Evolutionary conservation across 1,284 basidiomycete genomes (phyloP).

Genomic region (Rhodofomes roseus): DNA sequence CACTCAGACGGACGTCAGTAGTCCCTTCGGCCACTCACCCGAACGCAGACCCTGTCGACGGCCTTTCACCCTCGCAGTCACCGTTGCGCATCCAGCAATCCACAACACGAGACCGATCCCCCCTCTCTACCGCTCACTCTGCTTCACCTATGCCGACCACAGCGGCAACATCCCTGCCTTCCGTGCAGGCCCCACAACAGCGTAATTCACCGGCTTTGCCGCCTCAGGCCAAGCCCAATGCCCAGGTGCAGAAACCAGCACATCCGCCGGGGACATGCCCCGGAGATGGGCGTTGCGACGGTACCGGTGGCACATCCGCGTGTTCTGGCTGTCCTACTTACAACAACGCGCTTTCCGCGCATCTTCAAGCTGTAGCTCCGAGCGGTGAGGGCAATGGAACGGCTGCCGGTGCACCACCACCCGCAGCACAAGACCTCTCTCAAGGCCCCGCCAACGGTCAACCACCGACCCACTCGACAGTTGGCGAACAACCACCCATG

Average conservation of each 20-base stretch:
- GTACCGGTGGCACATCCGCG: constrained; percentile 86
- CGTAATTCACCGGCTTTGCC: constrained; percentile 5
- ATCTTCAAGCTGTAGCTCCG: constrained; percentile 17
- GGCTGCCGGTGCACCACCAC: not conserved
- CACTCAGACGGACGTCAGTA: constrained; percentile 28
- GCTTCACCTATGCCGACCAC: constrained; percentile 30
- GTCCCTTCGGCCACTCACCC: constrained; percentile 29
- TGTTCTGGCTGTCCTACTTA: constrained; percentile 93
- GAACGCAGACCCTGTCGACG: constrained; percentile 17
- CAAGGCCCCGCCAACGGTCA: constrained; percentile 5
- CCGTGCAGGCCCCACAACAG: constrained; percentile 12
- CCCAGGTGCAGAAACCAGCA: constrained; percentile 27
- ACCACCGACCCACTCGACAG: constrained; percentile 10
- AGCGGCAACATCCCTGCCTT: constrained; percentile 27
- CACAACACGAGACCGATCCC: constrained; percentile 1
- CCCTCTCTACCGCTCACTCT: constrained; percentile 9
- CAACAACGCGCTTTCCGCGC: constrained; percentile 71
- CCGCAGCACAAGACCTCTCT: constrained; percentile 8
- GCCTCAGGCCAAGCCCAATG: constrained; percentile 15
- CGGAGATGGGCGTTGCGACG: constrained; percentile 93
- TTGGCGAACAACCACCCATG: constrained; percentile 25
- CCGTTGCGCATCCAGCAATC: constrained; percentile 7
- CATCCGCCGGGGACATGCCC: constrained; percentile 69
- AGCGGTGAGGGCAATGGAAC: constrained; percentile 9
- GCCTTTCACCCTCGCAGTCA: constrained; percentile 8